phyloP scores from a whole-genome alignment of 257 asterid genomes.

The Jacaranda mimosifolia region DNA sequence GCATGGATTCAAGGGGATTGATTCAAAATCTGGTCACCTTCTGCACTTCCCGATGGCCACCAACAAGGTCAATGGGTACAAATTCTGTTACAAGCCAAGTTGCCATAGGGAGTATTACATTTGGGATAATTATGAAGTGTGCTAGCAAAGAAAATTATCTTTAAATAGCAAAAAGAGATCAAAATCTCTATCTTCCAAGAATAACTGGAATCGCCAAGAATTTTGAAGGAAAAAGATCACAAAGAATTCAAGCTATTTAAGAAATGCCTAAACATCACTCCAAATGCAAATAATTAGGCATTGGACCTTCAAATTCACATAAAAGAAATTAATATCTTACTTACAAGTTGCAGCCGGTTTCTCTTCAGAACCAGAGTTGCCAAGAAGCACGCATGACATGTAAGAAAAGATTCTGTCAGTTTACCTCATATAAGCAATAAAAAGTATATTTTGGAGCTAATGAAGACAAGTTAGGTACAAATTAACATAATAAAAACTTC shows the following conservation, averaged over 20 bases:
- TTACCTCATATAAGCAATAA: slow-evolving; percentile 31
- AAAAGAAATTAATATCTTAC: slow-evolving; percentile 40
- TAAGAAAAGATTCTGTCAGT: slow-evolving; percentile 55
- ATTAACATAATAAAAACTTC: not conserved
- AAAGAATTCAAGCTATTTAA: not conserved
- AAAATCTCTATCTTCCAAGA: not conserved
- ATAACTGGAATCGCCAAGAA: not conserved
- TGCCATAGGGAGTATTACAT: not conserved
- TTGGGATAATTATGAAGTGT: not conserved
- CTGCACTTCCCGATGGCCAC: slow-evolving; percentile 16
- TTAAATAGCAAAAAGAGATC: not conserved
- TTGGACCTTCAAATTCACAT: slow-evolving; percentile 23
- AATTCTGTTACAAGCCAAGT: not conserved
- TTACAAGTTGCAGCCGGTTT: slow-evolving; percentile 91
- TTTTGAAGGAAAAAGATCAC: not conserved
- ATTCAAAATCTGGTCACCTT: not conserved
- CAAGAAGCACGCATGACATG: slow-evolving; percentile 52
- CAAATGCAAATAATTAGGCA: not conserved
- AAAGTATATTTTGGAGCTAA: slow-evolving; percentile 15
- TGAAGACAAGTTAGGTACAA: not conserved
- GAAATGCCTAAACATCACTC: slow-evolving; percentile 21
- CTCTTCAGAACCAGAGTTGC: slow-evolving; percentile 62
- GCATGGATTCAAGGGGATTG: not conserved
- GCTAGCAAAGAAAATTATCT: not conserved
- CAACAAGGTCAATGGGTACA: slow-evolving; percentile 4